Conservation (phyloP, 805 yeast genomes). For the Candida broadrunensis region DNA sequence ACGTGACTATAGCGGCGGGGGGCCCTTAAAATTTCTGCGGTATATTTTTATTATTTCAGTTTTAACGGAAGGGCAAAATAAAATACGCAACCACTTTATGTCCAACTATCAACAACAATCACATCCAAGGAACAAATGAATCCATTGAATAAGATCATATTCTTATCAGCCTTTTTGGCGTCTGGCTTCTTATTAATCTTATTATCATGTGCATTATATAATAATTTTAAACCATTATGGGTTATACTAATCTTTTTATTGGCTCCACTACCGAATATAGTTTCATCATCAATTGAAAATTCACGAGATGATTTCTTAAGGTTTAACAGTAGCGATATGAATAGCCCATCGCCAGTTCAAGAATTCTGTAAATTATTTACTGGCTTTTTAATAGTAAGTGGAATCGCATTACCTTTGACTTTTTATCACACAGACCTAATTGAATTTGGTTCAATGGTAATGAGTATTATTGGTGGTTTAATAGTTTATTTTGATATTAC, state of each 20-base stretch:
- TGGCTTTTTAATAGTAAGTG: conserved; percentile 40
- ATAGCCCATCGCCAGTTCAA: conserved; percentile 34
- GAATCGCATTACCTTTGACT: conserved; percentile 42
- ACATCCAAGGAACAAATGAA: conserved; percentile 31
- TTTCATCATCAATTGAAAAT: conserved; percentile 34
- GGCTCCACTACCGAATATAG: conserved; percentile 45
- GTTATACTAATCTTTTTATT: conserved; percentile 40
- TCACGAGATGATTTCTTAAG: conserved; percentile 42
- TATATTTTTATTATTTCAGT: too few species aligned
- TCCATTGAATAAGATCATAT: conserved; percentile 45
- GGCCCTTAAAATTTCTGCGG: too few species aligned
- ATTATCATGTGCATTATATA: conserved; percentile 44
- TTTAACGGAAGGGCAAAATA: too few species aligned
- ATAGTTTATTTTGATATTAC: conserved; percentile 44
- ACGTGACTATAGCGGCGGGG: too few species aligned
- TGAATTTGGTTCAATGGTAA: conserved; percentile 35
- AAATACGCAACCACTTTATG: too few species aligned
- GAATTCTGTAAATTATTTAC: conserved; percentile 38
- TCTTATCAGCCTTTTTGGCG: conserved; percentile 44
- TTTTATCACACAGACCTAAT: conserved; percentile 37
- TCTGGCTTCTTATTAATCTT: conserved; percentile 42
- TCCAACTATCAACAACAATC: too few species aligned
- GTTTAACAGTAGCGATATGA: conserved; percentile 38
- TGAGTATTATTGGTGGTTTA: conserved; percentile 44
- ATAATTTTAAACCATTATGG: conserved; percentile 41